Conservation (phyloP, 257 asterid genomes). For the Lycium ferocissimum region DNA sequence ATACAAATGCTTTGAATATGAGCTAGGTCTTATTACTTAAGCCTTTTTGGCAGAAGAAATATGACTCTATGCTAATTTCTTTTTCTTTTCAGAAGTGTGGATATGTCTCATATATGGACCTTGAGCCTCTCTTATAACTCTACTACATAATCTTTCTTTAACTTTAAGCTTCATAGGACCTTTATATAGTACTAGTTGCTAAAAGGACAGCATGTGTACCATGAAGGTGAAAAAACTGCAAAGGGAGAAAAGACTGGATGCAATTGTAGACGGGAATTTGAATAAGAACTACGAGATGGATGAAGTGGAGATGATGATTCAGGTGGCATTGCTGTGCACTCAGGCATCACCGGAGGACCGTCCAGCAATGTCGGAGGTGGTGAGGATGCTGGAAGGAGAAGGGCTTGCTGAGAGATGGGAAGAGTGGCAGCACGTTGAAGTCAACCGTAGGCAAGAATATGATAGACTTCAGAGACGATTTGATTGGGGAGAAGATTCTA, state of each 20-base stretch:
- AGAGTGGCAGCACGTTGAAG: conserved; percentile 82
- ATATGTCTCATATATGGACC: neutral
- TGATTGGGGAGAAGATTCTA: conserved; percentile 83
- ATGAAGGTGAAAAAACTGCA: conserved; percentile 79
- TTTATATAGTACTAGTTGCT: neutral
- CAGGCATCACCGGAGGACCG: conserved; percentile 87
- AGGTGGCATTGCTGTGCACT: conserved; percentile 86
- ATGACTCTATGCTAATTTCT: neutral
- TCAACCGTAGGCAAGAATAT: conserved; percentile 43
- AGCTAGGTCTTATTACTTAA: conserved; percentile 13
- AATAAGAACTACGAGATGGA: conserved; percentile 48
- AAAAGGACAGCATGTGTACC: neutral
- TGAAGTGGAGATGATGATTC: conserved; percentile 93
- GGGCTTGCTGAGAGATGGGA: conserved; percentile 93
- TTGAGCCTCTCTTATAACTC: neutral
- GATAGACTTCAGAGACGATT: conserved; percentile 20
- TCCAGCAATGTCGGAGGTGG: conserved; percentile 90
- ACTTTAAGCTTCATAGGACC: neutral
- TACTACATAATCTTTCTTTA: neutral
- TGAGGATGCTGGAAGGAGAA: conserved; percentile 90
- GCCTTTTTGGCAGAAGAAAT: neutral
- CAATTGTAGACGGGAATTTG: conserved; percentile 78
- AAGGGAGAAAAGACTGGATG: conserved; percentile 71
- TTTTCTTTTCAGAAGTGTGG: no score
- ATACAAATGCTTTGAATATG: conserved; percentile 6